Evolutionary conservation across 1,284 basidiomycete genomes (phyloP), one percentile per base, ranked within the genome.

Genomic region (Trichosporon coremiiforme): DNA sequence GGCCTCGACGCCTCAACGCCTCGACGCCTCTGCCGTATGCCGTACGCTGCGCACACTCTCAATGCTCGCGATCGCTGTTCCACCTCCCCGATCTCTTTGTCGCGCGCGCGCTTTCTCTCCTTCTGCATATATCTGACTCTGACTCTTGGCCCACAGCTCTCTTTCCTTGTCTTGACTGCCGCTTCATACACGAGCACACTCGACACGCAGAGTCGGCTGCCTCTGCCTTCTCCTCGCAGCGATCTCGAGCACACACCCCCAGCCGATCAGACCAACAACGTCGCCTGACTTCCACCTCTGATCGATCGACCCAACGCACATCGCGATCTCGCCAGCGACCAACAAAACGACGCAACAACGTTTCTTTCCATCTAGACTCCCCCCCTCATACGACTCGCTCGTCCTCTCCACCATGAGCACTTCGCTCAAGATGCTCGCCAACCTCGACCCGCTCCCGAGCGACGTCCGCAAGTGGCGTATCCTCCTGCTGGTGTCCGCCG

Each of bases 401-500:
- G 35, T 29, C 62, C 33, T n/a, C 17, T 12, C 41, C 68, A 57
- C 31, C 60, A 62, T 70, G 66, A 65, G 57, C 57, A 6, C 15
- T 4, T 20, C 20, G 3, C 5, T 15, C 10, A 62, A 65, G 31
- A 9, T 63, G 71, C 78, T 65, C 68, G 75, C 55, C 33, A 72
- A 66, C 64, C 75, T 66, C 55, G 77, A 64, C 66, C 75, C 33
- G 17, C 70, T 66, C 29, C 71, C 68, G 13, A 67, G 33, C 64
- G 68, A 67, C 69, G 74, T 71, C 69, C 77, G 68, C 69, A 73
- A 67, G n/a, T 75, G 73, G 73, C 73, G 75, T 13, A 76, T 86
- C 74, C 79, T 86, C 41, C 81, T 86, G 66, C 77, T 86, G 47
- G 80, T 81, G 57, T 84, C 84, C 7, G 84, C 84, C 22, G 80